These are phyloP conservation scores for Ophiostoma populinum DNA, from an alignment of 2,329 filamentous ascomycete genomes.

Conservation along the genomic window DNA sequence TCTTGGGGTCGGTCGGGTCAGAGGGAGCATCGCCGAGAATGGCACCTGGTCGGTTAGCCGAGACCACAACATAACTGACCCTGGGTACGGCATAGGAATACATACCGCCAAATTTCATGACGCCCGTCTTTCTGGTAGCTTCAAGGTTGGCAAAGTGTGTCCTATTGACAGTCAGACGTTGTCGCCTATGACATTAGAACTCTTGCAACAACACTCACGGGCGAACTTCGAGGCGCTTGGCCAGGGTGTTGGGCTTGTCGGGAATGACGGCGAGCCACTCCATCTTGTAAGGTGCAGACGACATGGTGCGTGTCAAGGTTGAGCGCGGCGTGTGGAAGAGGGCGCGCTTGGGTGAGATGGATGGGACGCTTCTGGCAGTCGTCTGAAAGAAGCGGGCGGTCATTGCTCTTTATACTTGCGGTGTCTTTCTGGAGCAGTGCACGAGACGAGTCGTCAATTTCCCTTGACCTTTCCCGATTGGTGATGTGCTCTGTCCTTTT, in stretches of 20 bases:
- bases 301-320: no score
- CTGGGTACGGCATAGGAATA: conserved; percentile 2
- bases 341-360: no score
- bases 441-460: not conserved
- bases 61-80: not conserved
- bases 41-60: conserved; percentile 32
- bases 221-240: conserved; percentile 44
- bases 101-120: conserved; percentile 48
- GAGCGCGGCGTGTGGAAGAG: no score
- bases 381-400: not conserved
- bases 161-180: conserved; percentile 14
- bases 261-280: conserved; percentile 56
- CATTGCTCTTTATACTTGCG: no score
- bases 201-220: conserved; percentile 28
- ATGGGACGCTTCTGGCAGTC: not conserved
- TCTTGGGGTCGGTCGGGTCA: conserved; percentile 34
- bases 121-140: conserved; percentile 33
- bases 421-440: not conserved
- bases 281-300: conserved; percentile 19
- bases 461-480: not conserved
- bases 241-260: conserved; percentile 41
- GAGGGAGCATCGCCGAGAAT: conserved; percentile 48
- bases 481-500: not conserved
- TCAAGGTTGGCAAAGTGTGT: conserved; percentile 40
- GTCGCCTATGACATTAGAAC: no score